Base-by-base conservation (phyloP, 1,284 basidiomycete genomes). In the Puccinia triticina region DNA sequence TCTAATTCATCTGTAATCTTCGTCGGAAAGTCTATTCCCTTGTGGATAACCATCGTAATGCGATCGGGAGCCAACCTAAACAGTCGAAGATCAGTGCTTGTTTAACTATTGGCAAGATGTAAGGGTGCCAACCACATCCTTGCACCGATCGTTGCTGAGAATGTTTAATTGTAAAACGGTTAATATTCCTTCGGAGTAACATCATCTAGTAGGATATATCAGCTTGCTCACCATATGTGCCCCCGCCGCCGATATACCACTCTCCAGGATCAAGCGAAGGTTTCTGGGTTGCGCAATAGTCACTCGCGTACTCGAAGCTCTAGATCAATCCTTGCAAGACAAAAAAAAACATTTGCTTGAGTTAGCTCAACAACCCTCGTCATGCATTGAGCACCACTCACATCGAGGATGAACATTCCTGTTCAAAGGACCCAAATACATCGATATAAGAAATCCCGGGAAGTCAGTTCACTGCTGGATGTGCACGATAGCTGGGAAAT, bases 241-340 rank as follows among this genome's bases (percentile, higher is more conserved):
- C 78, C 43, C 78, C 78, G 18, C 78, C 78, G 26, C 78, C 78
- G n/a, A 81, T 81, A 34, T 81, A 57, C 69, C 67, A 81, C 50
- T 81, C 78, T 46, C 72, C 78, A 48, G 69, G 78, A 26, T 40
- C 29, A 59, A 73, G 57, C 32, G 53, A 21, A 14, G 69, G 78
- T 43, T 48, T 81, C 14, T 81, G 69, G 34, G 78, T 81, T 16
- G 37, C 40, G 26, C 23, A 40, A 40, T 73, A 73, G 64, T 81
- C 78, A 12, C 21, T 16, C 29, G 3, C 18, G 57, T 73, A 74
- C 53, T 73, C n/a, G 46, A 81, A 81, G 69, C 69, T 73, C 69
- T 79, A 43, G 43, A 69, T n/a, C n/a, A 48, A 37, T 29, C 66
- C 46, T 16, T 57, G 46, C 72, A 74, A 71, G 43, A 48, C n/a